Evolutionary conservation across 768 basidiomycete genomes (phyloP), one percentile per base, ranked within the genome.

Genomic region (Lepiota brunneoincarnata): DNA sequence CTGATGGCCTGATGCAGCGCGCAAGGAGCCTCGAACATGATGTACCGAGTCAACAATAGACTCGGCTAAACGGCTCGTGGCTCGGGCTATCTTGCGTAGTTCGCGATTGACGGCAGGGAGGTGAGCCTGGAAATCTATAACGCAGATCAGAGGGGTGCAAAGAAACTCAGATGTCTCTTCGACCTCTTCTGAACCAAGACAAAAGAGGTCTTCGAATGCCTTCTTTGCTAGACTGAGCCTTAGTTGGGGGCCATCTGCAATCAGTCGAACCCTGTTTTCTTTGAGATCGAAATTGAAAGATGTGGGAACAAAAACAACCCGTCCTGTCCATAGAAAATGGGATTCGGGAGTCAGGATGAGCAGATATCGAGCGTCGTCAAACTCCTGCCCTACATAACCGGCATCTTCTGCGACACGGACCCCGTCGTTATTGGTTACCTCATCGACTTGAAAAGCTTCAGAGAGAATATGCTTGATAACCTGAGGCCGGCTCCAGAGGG

Each of bases 21-120:
- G 74, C 49, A 93, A 73, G 2, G 87, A 83, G 35, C 73, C 78
- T 28, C 87, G 86, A 17, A 98, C 92, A 55, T 90, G 82, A 56
- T 94, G 86, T 6, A 96, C 91, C 0, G 97, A 96, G 58, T 91
- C 86, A 35, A 97, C 87, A 61, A 98, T 94, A 6, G 89, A 89
- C 68, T 98, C 93, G 4, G 94, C 93, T 21, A 99, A 77, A 26
- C 91, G 82, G 63, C 89, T 93, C 17, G 91, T 91, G 3, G 93
- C 89, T 21, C 91, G 83, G n/a, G 82, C 81, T 56, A 98, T 98
- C 69, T 92, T 94, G 57, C 88, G 82, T 49, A 98, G 71, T 71
- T 98, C 93, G 43, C 86, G 81, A 64, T 96, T 95, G 58, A 99
- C 91, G 24, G 74, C 72, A 1, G 97, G 93, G 35, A 96, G 79